phyloP scores from a whole-genome alignment of 1,284 basidiomycete genomes.

The Leccinum fuscescens region DNA sequence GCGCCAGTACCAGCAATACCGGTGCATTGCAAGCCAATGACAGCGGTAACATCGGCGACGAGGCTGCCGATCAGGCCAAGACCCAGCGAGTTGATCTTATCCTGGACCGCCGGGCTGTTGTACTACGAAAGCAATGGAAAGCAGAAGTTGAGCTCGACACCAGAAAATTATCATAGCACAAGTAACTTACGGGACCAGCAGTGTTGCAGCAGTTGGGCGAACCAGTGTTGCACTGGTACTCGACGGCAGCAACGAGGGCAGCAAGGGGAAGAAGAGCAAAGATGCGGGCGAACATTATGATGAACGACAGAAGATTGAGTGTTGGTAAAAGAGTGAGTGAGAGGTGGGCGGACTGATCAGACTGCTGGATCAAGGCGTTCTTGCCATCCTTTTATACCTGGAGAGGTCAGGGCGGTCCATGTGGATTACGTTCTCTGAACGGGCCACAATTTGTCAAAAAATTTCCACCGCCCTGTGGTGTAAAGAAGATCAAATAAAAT shows the following conservation, averaged over 20 bases:
- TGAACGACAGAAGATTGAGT: not conserved
- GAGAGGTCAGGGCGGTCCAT: not conserved
- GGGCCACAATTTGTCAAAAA: not conserved
- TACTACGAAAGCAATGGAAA: not conserved
- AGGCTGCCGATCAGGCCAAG: not conserved
- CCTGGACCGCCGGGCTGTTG: not conserved
- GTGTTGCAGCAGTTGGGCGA: not conserved
- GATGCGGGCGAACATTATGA: not conserved
- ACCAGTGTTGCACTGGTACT: not conserved
- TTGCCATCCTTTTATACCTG: not conserved
- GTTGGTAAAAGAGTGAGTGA: not conserved
- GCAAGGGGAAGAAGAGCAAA: not conserved
- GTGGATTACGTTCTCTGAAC: not conserved
- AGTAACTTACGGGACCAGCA: not conserved
- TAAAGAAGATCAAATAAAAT: not conserved
- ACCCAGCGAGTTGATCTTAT: not conserved
- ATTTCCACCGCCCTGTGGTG: not conserved
- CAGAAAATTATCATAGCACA: not conserved
- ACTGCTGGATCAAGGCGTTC: not conserved
- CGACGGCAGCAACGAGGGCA: not conserved
- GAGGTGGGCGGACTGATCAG: not conserved
- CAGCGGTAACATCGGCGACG: fast-evolving
- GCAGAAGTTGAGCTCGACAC: not conserved
- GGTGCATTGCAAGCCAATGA: not conserved
- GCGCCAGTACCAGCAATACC: not conserved